Conservation (phyloP, 805 yeast genomes). For the Starmerella scarabaei region DNA sequence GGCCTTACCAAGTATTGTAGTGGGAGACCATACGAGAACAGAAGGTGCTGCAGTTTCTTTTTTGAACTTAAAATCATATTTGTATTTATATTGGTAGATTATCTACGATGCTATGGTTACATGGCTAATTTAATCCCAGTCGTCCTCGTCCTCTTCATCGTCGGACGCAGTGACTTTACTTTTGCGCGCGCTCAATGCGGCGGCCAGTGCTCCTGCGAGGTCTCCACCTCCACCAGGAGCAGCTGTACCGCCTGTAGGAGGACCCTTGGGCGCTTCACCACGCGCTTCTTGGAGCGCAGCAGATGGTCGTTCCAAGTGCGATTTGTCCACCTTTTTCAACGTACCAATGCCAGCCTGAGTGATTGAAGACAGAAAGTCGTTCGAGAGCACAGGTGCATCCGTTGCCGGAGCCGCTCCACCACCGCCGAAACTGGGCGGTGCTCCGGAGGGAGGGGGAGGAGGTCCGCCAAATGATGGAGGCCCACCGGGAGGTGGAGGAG, state of each 20-base stretch:
- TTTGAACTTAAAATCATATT: too few species aligned
- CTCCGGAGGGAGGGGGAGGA: slow-evolving; percentile 25
- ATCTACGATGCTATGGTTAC: too few species aligned
- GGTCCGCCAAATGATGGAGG: slow-evolving; percentile 23
- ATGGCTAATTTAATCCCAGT: slow-evolving; percentile 41
- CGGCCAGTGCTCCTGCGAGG: slow-evolving; percentile 77
- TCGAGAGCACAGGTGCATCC: slow-evolving; percentile 10
- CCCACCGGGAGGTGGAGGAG: slow-evolving; percentile 24
- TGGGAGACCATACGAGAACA: slow-evolving; percentile 12
- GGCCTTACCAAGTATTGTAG: slow-evolving; percentile 8
- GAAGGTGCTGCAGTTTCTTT: slow-evolving; percentile 10
- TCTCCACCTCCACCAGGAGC: slow-evolving; percentile 29
- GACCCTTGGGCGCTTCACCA: slow-evolving; percentile 38
- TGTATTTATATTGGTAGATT: too few species aligned
- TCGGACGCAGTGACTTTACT: slow-evolving; percentile 69
- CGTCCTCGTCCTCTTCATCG: slow-evolving; percentile 71
- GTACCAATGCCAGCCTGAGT: slow-evolving; percentile 62
- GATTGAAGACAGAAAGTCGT: slow-evolving; percentile 59
- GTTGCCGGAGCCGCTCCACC: slow-evolving; percentile 41
- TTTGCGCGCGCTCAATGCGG: slow-evolving; percentile 72
- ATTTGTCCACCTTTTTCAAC: slow-evolving; percentile 66
- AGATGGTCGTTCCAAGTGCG: slow-evolving; percentile 69
- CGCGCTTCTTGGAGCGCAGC: slow-evolving; percentile 56
- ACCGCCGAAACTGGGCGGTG: slow-evolving; percentile 6
- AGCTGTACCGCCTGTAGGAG: slow-evolving; percentile 29